Base-by-base conservation (phyloP, 306 rosid species). In the Dryas alaskensis region DNA sequence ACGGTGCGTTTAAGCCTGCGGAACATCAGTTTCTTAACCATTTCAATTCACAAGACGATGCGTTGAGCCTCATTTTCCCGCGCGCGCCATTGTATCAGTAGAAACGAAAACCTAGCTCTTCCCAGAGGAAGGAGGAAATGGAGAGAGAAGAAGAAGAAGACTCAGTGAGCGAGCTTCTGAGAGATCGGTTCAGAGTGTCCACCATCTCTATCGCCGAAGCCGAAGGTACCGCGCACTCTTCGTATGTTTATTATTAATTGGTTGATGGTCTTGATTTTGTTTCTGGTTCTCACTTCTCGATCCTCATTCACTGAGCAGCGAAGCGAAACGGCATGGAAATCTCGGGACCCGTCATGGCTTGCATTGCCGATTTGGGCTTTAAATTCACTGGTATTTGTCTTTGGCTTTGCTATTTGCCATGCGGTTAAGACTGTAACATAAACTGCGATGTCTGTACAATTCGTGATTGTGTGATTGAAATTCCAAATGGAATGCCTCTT, bases 321-420 rank as follows among this genome's bases (percentile, higher is more conserved):
- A 90, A 81, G 69, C 72, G 60, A 67, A 84, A 40, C 50, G 86
- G 78, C 61, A 83, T 90, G 92, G 92, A 83, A 77, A 81, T 84
- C 4, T 89, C 99, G 4, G 87, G 78, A 69, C 89, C 89, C 4
- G 96, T 92, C 8, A 88, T 90, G 68, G 65, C 89, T 78, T 94
- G 96, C 88, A 43, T 94, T 25, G 74, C 96, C 39, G 96, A 94
- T 75, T 80, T 94, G 78, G 93, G 96, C 49, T 86, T 87, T 86
- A 92, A 92, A 65, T 94, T 80, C 69, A 76, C 97, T 12, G 96
- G 99, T 94, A 60, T 39, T 9, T 72, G 16, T 50, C 8, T 52
- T 3, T 12, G 25, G 53, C 60, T 50, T 14, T 16, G 16, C 17
- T 19, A 7, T 1, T 57, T 70, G 25, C 65, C 40, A 12, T 59